These are phyloP conservation scores for Aureobasidium lini DNA, from an alignment of 2,329 filamentous ascomycete species.

Conservation along the genomic window DNA sequence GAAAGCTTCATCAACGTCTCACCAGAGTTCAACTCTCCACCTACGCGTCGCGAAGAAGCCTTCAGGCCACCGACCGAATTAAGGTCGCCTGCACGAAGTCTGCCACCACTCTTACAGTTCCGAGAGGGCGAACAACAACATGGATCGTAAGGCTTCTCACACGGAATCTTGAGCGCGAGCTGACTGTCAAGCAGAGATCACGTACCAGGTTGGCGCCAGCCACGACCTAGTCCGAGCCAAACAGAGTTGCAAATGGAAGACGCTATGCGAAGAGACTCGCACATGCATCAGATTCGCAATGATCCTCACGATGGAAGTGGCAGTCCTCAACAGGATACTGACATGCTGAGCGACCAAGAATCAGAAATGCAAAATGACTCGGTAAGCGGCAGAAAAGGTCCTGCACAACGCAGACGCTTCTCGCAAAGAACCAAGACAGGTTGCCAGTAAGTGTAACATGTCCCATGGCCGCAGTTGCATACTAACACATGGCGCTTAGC, in stretches of 20 bases:
- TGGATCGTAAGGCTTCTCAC: not conserved
- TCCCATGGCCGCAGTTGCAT: not conserved
- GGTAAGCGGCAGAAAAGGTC: not conserved
- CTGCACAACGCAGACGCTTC: slow-evolving; percentile 56
- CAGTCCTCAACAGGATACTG: not conserved
- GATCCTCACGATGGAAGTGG: not conserved
- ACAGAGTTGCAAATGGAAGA: not conserved
- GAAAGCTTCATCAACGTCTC: not conserved
- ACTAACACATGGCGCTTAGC: slow-evolving; percentile 15
- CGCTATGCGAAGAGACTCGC: slow-evolving; percentile 4
- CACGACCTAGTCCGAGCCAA: not conserved
- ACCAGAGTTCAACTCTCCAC: not conserved
- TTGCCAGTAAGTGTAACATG: slow-evolving; percentile 48
- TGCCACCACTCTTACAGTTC: not conserved
- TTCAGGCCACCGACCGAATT: not conserved
- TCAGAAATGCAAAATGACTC: slow-evolving; percentile 5
- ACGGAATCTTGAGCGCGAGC: not conserved
- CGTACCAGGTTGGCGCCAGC: not conserved
- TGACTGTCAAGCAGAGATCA: not conserved
- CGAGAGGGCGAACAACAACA: not conserved
- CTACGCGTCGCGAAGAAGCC: not conserved
- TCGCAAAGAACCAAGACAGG: slow-evolving; percentile 95
- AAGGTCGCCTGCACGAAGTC: slow-evolving; percentile 2
- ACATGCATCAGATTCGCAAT: not conserved
- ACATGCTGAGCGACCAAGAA: slow-evolving; percentile 4